Evolutionary conservation across 2,329 filamentous ascomycete species (phyloP).

Genomic region (Fusarium phyllophilum): DNA sequence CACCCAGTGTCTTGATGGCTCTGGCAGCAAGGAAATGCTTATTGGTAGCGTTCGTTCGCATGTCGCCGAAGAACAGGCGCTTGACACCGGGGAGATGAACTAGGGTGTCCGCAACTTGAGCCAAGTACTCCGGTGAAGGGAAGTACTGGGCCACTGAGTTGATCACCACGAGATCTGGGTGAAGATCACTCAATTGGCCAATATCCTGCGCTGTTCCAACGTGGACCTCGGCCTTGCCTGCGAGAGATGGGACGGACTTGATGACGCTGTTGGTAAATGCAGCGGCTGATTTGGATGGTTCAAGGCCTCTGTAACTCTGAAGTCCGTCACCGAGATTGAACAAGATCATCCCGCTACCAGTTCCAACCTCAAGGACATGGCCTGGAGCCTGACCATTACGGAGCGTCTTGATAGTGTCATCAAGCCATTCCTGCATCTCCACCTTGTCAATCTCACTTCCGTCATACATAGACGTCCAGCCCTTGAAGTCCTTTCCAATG

Average conservation of each 20-base stretch:
- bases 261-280: slow-evolving; percentile 31
- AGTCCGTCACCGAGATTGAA: slow-evolving; percentile 42
- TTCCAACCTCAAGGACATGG: slow-evolving; percentile 46
- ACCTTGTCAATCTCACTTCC: neutral
- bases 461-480: neutral
- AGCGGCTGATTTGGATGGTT: slow-evolving; percentile 38
- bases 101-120: slow-evolving; percentile 24
- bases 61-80: slow-evolving; percentile 38
- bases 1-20: slow-evolving; percentile 1
- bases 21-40: slow-evolving; percentile 26
- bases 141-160: slow-evolving; percentile 47
- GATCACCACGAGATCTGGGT: slow-evolving; percentile 36
- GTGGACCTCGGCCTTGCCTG: slow-evolving; percentile 22
- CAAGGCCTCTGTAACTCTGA: slow-evolving; percentile 43
- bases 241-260: slow-evolving; percentile 11
- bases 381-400: slow-evolving; percentile 9
- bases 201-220: slow-evolving; percentile 39
- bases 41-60: slow-evolving; percentile 32
- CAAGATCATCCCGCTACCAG: slow-evolving; percentile 47
- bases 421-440: slow-evolving; percentile 47
- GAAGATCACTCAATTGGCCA: neutral
- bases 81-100: neutral
- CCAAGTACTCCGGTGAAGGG: slow-evolving; percentile 41
- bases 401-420: slow-evolving; percentile 43
- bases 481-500: neutral